Base-by-base conservation (phyloP, 176 grass and related monocot genomes). In the Phragmites australis region DNA sequence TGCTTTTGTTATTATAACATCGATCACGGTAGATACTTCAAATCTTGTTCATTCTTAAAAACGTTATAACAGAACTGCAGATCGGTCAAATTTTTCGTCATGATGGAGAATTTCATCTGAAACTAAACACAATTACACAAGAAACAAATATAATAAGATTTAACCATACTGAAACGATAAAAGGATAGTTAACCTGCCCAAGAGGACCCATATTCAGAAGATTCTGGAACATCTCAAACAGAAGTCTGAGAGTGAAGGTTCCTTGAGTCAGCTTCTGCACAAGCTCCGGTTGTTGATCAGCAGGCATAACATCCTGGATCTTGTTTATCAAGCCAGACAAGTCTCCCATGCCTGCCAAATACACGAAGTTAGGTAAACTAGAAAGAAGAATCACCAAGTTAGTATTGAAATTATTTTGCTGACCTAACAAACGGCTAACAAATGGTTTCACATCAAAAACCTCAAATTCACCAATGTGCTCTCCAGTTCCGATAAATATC, bases 401-500 rank as follows among this genome's bases (percentile, higher is more conserved):
- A 18, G 66, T 43, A 51, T 52, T 59, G 1, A 86, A 78, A 66
- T 27, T 78, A 70, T 45, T 65, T 82, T 48, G 51, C 68, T 82
- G 41, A 94, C 94, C 94, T 85, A 97, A 84, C 63, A 97, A n/a
- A n/a, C n/a, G 87, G 40, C 91, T n/a, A n/a, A n/a, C n/a, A 63
- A 97, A 97, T 84, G 94, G 94, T 70, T 94, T 97, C 53, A 90
- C 94, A 72, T 94, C 87, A 72, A 92, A 94, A 82, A 88, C 78
- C 85, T 92, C 94, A 90, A 97, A 88, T 9, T 97, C 91, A 66
- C 86, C 85, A 64, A 97, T 90, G 73, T 97, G 91, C 73, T 97
- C 94, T 65, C 91, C 94, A 68, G 94, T 97, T 90, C 91, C 91
- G 67, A 97, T 97, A 84, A 94, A 97, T 84, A 94, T 94, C 39